Percentiles rank a stretch among this genome's conserved stretches.
Evolutionary conservation across 2,329 filamentous ascomycete genomes (phyloP).

Genomic region (Orbilia ellipsospora): DNA sequence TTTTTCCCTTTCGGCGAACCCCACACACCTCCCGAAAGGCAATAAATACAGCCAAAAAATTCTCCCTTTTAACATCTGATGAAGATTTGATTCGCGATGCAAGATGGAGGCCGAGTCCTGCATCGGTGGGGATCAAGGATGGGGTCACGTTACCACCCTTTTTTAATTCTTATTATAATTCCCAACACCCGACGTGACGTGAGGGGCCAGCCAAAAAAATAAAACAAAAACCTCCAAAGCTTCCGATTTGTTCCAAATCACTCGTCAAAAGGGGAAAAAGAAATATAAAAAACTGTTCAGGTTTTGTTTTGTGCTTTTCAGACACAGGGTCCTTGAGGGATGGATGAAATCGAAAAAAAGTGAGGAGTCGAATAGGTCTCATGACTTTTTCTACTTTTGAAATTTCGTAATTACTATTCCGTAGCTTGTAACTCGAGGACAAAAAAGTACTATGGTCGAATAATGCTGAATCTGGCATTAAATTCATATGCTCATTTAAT

Average conservation of each 20-base stretch:
- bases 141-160: conserved; percentile 39
- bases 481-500: conserved; percentile 2
- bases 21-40: conserved; percentile 21
- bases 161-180: conserved; percentile 37
- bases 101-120: conserved; percentile 29
- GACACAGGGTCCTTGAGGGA: not conserved
- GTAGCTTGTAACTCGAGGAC: too few species aligned
- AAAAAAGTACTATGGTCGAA: not conserved
- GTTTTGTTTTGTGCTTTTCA: not conserved
- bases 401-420: too few species aligned
- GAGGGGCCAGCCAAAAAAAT: not conserved
- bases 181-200: conserved; percentile 1
- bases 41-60: conserved; percentile 23
- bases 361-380: conserved; percentile 27
- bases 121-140: conserved; percentile 30
- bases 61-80: conserved; percentile 34
- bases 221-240: conserved; percentile 21
- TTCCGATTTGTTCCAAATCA: conserved; percentile 46
- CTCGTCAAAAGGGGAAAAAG: not conserved
- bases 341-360: not conserved
- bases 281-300: conserved; percentile 6
- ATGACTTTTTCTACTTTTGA: conserved; percentile 20
- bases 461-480: conserved; percentile 16
- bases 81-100: conserved; percentile 49
- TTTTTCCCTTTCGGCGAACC: conserved; percentile 11